Evolutionary conservation across 495 filamentous ascomycete genomes (phyloP).

Genomic region (Aspergillus mulundensis): DNA sequence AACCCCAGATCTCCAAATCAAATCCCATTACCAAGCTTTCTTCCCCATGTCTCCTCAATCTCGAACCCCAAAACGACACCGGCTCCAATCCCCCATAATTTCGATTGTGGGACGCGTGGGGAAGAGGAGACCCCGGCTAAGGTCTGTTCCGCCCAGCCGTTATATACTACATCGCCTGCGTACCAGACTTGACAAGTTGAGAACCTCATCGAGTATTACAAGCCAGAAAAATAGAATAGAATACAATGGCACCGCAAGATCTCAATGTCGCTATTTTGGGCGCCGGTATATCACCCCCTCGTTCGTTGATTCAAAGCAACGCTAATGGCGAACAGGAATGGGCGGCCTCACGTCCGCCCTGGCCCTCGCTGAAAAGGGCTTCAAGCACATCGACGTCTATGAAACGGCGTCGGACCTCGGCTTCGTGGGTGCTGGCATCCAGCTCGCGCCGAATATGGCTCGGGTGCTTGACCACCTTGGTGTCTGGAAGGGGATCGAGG

Average conservation of each 20-base stretch:
- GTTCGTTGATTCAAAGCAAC: neutral
- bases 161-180: neutral
- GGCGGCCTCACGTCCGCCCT: slow-evolving; percentile 70
- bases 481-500: slow-evolving; percentile 63
- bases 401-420: slow-evolving; percentile 70
- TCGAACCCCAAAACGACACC: neutral
- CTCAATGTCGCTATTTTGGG: slow-evolving; percentile 43
- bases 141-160: slow-evolving; percentile 7
- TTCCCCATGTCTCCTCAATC: neutral
- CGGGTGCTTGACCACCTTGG: slow-evolving; percentile 67
- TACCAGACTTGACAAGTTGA: neutral
- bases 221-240: slow-evolving; percentile 17
- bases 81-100: neutral
- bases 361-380: slow-evolving; percentile 68
- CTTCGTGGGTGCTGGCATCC: slow-evolving; percentile 79
- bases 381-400: slow-evolving; percentile 67
- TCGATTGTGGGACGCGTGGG: slow-evolving; percentile 20
- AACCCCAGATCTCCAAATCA: neutral
- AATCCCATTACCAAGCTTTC: neutral
- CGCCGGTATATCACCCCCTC: slow-evolving; percentile 22
- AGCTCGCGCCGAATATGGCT: slow-evolving; percentile 76
- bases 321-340: slow-evolving; percentile 52
- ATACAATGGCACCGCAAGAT: slow-evolving; percentile 32
- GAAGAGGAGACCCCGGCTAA: slow-evolving; percentile 14
- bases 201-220: neutral